Percentiles rank a stretch among this genome's conserved stretches.
phyloP scores from a whole-genome alignment of 495 filamentous ascomycete genomes.

The Neurospora intermedia region DNA sequence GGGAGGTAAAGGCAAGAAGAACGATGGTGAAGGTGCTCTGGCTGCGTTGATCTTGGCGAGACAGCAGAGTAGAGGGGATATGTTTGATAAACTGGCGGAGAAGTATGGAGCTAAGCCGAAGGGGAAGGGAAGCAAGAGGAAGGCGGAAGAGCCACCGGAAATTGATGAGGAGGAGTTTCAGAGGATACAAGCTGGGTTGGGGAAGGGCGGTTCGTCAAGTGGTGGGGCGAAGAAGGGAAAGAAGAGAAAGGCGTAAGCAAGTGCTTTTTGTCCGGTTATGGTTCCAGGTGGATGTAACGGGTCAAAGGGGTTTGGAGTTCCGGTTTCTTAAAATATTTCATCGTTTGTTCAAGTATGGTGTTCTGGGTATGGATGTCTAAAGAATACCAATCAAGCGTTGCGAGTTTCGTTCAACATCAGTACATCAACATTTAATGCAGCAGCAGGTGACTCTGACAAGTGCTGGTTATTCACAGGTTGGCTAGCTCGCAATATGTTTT shows the following conservation, averaged over 20 bases:
- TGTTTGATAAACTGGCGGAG: conserved; percentile 59
- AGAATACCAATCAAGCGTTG: neutral
- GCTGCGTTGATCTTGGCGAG: conserved; percentile 33
- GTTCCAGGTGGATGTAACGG: neutral
- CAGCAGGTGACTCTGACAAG: neutral
- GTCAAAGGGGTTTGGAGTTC: neutral
- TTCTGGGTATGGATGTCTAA: neutral
- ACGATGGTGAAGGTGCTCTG: conserved; percentile 27
- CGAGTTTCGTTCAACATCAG: neutral
- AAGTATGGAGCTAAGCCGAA: conserved; percentile 51
- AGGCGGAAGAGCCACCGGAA: conserved; percentile 42
- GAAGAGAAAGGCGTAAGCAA: conserved; percentile 14
- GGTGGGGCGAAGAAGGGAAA: conserved; percentile 30
- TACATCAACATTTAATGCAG: neutral
- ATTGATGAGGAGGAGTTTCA: conserved; percentile 62
- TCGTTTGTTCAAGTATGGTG: neutral
- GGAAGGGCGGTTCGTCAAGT: neutral
- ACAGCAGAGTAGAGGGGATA: conserved; percentile 27
- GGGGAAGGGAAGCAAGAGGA: conserved; percentile 38
- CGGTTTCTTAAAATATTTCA: neutral
- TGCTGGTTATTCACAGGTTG: neutral
- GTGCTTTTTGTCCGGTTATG: neutral
- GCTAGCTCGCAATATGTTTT: neutral
- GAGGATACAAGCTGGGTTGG: conserved; percentile 22
- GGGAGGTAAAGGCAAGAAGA: conserved; percentile 34